phyloP scores from a whole-genome alignment of 2,329 filamentous ascomycete species.

The Parafenestella ontariensis region DNA sequence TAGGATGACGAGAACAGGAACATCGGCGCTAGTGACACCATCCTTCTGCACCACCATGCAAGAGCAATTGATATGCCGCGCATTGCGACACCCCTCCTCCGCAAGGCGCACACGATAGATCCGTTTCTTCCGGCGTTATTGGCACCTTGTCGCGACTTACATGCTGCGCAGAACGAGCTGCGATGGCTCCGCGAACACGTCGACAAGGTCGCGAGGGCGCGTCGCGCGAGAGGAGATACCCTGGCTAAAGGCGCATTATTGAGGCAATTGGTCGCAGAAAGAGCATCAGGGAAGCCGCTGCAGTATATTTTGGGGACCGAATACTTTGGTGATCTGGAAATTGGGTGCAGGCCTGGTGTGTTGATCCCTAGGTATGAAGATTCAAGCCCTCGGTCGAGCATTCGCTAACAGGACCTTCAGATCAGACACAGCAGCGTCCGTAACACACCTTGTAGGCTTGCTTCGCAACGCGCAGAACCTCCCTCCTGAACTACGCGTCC shows the following conservation, averaged over 20 bases:
- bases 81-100: conserved; percentile 64
- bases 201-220: conserved; percentile 30
- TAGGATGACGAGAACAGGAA: not conserved
- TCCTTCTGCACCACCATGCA: conserved; percentile 8
- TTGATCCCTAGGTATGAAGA: conserved; percentile 75
- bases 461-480: conserved; percentile 31
- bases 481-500: conserved; percentile 61
- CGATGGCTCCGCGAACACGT: conserved; percentile 73
- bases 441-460: conserved; percentile 39
- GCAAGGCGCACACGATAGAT: conserved; percentile 61
- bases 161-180: conserved; percentile 72
- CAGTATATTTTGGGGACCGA: conserved; percentile 91
- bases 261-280: conserved; percentile 36
- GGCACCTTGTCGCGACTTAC: conserved; percentile 67
- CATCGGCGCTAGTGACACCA: conserved; percentile 3
- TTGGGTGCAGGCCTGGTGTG: conserved; percentile 77
- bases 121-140: conserved; percentile 67
- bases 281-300: conserved; percentile 73
- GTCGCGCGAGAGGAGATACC: conserved; percentile 23
- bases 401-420: conserved; percentile 36
- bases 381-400: not conserved
- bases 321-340: conserved; percentile 84
- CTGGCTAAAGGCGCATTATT: conserved; percentile 30
- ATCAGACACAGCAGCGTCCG: conserved; percentile 55
- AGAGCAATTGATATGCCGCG: conserved; percentile 58